Conservation (phyloP, 78 protist species). For the Dictyostelium intermedium region DNA sequence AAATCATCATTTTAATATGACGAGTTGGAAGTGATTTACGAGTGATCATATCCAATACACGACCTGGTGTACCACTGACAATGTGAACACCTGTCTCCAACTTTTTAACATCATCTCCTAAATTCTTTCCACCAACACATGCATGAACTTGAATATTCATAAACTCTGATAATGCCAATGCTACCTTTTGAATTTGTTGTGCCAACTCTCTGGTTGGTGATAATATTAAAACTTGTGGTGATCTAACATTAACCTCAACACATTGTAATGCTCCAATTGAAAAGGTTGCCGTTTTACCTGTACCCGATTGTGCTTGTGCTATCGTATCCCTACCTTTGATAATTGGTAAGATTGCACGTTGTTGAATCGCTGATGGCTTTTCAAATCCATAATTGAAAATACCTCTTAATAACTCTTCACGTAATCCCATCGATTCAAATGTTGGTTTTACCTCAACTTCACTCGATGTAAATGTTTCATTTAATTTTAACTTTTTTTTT, state of each 20-base stretch:
- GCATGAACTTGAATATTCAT: conserved; percentile 92
- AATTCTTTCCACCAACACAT: conserved; percentile 97
- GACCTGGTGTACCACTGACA: conserved; percentile 99
- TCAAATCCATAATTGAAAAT: conserved; percentile 97
- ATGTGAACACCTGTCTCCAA: conserved; percentile 93
- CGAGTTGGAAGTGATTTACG: conserved; percentile 88
- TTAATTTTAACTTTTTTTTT: neutral
- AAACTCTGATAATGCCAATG: conserved; percentile 92
- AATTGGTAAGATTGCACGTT: conserved; percentile 98
- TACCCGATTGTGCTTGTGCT: conserved; percentile 99
- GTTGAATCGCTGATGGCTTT: conserved; percentile 99
- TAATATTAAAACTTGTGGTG: conserved; percentile 95
- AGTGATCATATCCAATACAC: conserved; percentile 97
- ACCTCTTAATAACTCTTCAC: conserved; percentile 94
- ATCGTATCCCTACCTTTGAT: conserved; percentile 97
- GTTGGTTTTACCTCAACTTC: conserved; percentile 71
- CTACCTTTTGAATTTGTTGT: conserved; percentile 95
- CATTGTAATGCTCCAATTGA: conserved; percentile 89
- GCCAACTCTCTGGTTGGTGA: conserved; percentile 99
- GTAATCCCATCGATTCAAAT: conserved; percentile 96
- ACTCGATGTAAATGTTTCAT: neutral
- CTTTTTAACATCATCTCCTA: conserved; percentile 91
- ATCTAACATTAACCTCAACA: conserved; percentile 82
- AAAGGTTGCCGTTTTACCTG: conserved; percentile 99
- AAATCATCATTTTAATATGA: conserved; percentile 93